These are phyloP conservation scores for Fusarium staphyleae DNA, from an alignment of 2,329 filamentous ascomycete species.

Conservation along the genomic window DNA sequence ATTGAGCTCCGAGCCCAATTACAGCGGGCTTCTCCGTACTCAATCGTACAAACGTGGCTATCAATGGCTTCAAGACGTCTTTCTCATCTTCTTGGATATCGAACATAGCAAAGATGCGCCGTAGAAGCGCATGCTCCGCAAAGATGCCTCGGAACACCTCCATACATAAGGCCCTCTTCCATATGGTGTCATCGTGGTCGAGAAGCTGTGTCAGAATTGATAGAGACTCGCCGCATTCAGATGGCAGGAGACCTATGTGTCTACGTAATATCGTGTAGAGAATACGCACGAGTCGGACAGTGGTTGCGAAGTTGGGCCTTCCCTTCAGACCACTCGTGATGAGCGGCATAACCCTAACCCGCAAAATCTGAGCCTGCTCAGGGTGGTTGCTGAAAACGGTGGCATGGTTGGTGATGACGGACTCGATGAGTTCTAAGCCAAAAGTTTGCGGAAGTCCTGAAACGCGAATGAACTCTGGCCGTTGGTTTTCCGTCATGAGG, in stretches of 20 bases:
- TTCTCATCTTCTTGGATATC: conserved; percentile 77
- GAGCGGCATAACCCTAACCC: conserved; percentile 81
- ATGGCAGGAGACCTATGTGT: conserved; percentile 75
- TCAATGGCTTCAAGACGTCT: conserved; percentile 79
- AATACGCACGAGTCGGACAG: conserved; percentile 82
- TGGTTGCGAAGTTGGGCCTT: conserved; percentile 79
- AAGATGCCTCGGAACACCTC: conserved; percentile 90
- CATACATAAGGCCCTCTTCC: conserved; percentile 91
- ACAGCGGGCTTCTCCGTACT: conserved; percentile 89
- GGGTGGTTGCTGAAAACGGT: conserved; percentile 77
- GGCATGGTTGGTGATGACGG: conserved; percentile 85
- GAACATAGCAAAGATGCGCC: conserved; percentile 81
- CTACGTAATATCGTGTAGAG: conserved; percentile 81
- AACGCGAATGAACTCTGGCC: conserved; percentile 81
- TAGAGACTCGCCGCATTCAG: conserved; percentile 84
- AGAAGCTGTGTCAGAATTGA: conserved; percentile 84
- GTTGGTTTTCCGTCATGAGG: conserved; percentile 83
- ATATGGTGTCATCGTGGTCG: conserved; percentile 82
- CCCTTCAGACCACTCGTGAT: conserved; percentile 80
- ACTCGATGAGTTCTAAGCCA: conserved; percentile 90
- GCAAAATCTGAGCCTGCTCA: conserved; percentile 82
- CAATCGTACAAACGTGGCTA: conserved; percentile 88
- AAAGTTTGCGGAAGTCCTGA: conserved; percentile 81
- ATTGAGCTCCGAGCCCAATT: conserved; percentile 89
- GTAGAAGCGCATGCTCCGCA: conserved; percentile 76